Percentiles rank a stretch among this genome's conserved stretches.
Evolutionary conservation across 805 yeast species (phyloP).

Genomic region (Cyberlindnera sargentensis): DNA sequence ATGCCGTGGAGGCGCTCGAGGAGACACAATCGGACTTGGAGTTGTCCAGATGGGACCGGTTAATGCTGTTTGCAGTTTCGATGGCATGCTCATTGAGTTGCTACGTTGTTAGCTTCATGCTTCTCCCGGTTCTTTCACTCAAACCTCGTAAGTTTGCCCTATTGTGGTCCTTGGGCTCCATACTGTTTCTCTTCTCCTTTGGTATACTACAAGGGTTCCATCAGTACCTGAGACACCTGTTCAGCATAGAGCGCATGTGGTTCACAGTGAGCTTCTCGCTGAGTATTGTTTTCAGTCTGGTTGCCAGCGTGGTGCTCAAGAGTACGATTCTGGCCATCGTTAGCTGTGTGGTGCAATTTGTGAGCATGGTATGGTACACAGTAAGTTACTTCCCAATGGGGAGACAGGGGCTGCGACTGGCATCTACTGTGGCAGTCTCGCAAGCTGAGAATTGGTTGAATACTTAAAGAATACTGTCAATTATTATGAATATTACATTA

Average conservation of each 20-base stretch:
- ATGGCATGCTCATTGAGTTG: constrained; percentile 17
- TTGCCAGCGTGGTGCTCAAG: constrained; percentile 8
- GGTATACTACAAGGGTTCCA: constrained; percentile 11
- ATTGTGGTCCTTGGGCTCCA: constrained; percentile 13
- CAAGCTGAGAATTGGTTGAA: constrained; percentile 17
- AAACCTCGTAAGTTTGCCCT: constrained; percentile 16
- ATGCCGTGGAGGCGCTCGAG: neutral
- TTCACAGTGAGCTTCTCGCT: constrained; percentile 9
- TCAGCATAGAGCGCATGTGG: constrained; percentile 16
- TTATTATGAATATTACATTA: neutral
- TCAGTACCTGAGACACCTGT: constrained; percentile 8
- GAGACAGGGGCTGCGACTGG: constrained; percentile 12
- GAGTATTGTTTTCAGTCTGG: constrained; percentile 9
- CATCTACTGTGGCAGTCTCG: constrained; percentile 10
- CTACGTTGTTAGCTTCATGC: constrained; percentile 14
- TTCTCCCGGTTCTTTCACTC: constrained; percentile 13
- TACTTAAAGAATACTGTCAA: constrained; percentile 1
- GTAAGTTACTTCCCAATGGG: constrained; percentile 18
- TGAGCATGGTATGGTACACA: constrained; percentile 11
- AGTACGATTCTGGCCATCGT: constrained; percentile 9
- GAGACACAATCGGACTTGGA: constrained; percentile 2
- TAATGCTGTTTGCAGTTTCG: constrained; percentile 14
- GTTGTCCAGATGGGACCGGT: constrained; percentile 14
- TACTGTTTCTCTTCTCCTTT: constrained; percentile 13
- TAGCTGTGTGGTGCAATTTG: constrained; percentile 7